These are phyloP conservation scores for Neurospora sp. DNA, from an alignment of 495 filamentous ascomycete species.

Conservation along the genomic window DNA sequence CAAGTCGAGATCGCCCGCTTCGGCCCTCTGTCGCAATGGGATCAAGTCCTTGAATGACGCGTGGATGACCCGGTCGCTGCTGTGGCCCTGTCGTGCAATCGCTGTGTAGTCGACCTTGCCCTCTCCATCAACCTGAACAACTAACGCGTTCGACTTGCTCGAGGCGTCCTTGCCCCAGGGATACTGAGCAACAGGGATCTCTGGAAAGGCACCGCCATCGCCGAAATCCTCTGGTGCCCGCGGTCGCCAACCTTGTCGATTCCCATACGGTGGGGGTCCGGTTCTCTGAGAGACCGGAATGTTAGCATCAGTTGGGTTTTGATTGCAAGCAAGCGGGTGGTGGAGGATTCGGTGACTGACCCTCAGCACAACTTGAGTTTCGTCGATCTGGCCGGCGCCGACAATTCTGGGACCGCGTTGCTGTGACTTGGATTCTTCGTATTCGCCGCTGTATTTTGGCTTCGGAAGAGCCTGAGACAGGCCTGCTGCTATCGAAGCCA, in stretches of 20 bases:
- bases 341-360: conserved; percentile 29
- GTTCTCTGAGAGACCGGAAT: conserved; percentile 42
- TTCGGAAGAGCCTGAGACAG: conserved; percentile 78
- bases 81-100: conserved; percentile 85
- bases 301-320: conserved; percentile 7
- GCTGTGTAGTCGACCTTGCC: conserved; percentile 96
- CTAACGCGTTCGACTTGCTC: conserved; percentile 73
- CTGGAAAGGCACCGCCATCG: conserved; percentile 93
- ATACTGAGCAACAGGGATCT: conserved; percentile 90
- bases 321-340: background rate
- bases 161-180: conserved; percentile 70
- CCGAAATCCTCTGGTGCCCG: conserved; percentile 82
- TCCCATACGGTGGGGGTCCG: conserved; percentile 79
- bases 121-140: conserved; percentile 79
- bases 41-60: conserved; percentile 96
- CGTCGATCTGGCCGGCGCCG: conserved; percentile 64
- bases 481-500: conserved; percentile 64
- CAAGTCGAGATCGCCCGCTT: conserved; percentile 87
- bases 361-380: conserved; percentile 79
- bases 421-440: conserved; percentile 70
- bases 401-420: conserved; percentile 71
- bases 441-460: conserved; percentile 77
- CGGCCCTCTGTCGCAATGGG: conserved; percentile 82
- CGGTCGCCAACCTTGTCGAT: conserved; percentile 80
- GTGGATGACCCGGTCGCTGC: conserved; percentile 75